phyloP scores from a whole-genome alignment of 352 stramenopile genomes.

The Sclerospora graminicola region DNA sequence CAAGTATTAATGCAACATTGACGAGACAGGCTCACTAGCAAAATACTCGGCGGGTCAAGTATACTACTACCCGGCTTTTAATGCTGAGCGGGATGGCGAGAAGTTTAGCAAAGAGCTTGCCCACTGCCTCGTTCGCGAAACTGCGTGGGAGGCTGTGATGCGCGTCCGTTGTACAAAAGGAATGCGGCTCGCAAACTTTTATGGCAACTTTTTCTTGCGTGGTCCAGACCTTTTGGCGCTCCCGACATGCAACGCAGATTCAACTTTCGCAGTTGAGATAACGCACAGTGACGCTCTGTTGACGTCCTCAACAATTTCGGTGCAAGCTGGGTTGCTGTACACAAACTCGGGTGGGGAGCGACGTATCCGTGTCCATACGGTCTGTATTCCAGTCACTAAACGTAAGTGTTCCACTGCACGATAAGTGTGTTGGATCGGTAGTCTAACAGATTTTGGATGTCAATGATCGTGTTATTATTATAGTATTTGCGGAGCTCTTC shows the following conservation, averaged over 20 bases:
- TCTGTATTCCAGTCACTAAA: conserved; percentile 90
- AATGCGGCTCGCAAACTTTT: conserved; percentile 97
- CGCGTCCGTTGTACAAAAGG: conserved; percentile 94
- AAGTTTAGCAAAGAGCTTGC: conserved; percentile 92
- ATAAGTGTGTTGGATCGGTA: neutral
- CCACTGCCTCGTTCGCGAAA: conserved; percentile 89
- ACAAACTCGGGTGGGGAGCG: conserved; percentile 95
- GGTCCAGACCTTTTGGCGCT: conserved; percentile 95
- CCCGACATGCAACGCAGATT: conserved; percentile 93
- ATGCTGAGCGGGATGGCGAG: conserved; percentile 80
- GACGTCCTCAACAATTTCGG: conserved; percentile 88
- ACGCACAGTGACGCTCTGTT: conserved; percentile 94
- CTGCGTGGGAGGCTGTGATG: conserved; percentile 94
- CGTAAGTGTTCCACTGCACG: conserved; percentile 36
- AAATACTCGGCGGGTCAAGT: conserved; percentile 94
- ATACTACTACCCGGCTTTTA: conserved; percentile 96
- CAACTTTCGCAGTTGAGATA: conserved; percentile 95
- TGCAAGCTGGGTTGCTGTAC: conserved; percentile 97
- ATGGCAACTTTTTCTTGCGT: conserved; percentile 98
- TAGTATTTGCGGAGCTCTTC: conserved; percentile 89
- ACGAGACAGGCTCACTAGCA: conserved; percentile 70
- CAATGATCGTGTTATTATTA: conserved; percentile 1
- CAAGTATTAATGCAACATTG: neutral
- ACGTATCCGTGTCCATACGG: conserved; percentile 96
- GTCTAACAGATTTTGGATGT: neutral